Conservation (phyloP, 2,329 filamentous ascomycete species). For the Coniella lustricola region DNA sequence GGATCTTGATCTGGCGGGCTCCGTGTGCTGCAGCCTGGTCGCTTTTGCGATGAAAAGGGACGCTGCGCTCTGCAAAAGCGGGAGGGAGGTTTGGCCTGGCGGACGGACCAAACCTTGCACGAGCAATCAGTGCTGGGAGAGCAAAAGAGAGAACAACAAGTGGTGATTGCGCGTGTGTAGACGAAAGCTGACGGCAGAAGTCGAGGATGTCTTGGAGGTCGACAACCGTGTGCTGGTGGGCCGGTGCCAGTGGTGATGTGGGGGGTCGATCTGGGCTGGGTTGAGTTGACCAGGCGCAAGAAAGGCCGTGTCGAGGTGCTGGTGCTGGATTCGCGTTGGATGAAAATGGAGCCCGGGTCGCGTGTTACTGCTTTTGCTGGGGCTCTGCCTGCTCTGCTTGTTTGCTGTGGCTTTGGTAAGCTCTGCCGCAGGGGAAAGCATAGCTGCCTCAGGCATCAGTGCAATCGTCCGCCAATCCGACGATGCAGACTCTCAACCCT, state of each 20-base stretch:
- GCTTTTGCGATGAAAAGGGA: too few relatives aligned
- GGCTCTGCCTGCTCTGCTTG: too few relatives aligned
- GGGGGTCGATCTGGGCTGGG: conserved; percentile 2
- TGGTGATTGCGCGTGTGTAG: too few relatives aligned
- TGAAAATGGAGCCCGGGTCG: conserved; percentile 13
- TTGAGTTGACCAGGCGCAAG: conserved; percentile 2
- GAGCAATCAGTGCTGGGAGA: too few relatives aligned
- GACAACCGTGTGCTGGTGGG: too few relatives aligned
- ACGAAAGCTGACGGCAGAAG: too few relatives aligned
- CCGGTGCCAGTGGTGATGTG: neutral
- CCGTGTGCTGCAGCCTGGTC: too few relatives aligned
- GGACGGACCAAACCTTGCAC: too few relatives aligned
- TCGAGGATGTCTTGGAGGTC: conserved; percentile 9
- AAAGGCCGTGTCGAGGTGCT: conserved; percentile 15
- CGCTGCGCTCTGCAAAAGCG: conserved; percentile 14
- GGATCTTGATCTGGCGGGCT: too few relatives aligned
- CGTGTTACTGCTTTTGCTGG: neutral
- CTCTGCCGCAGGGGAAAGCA: conserved; percentile 10
- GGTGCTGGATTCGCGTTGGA: conserved; percentile 16
- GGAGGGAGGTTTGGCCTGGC: neutral
- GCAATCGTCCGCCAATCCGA: too few relatives aligned
- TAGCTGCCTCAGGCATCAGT: conserved; percentile 9
- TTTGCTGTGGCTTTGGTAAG: neutral
- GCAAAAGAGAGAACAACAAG: too few relatives aligned
- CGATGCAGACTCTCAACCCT: neutral